These are phyloP conservation scores for Moringa oleifera DNA, from an alignment of 345 rosid genomes.

Conservation along the genomic window DNA sequence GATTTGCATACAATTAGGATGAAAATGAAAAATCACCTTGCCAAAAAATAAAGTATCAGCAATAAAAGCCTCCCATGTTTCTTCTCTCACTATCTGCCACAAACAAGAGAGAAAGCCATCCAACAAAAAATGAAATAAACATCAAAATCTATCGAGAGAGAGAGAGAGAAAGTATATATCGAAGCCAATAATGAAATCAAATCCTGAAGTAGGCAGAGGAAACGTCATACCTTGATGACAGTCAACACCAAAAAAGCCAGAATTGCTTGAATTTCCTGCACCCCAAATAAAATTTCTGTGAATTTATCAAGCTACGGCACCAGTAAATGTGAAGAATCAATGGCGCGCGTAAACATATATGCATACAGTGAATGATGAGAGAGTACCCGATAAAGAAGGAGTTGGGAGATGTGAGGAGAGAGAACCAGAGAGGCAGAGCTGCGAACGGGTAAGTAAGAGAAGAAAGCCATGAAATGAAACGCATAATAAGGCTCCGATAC, in stretches of 20 bases:
- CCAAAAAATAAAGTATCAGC: slow-evolving; percentile 61
- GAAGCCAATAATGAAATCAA: not conserved
- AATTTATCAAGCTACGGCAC: not conserved
- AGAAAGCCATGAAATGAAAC: slow-evolving; percentile 64
- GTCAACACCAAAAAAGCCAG: slow-evolving; percentile 49
- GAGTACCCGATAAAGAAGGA: slow-evolving; percentile 47
- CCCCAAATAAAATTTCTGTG: slow-evolving; percentile 10
- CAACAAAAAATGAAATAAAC: too few species aligned
- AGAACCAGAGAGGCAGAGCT: slow-evolving; percentile 37
- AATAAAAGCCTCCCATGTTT: slow-evolving; percentile 75
- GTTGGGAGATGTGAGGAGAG: slow-evolving; percentile 37
- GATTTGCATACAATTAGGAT: not conserved
- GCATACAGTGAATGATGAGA: not conserved
- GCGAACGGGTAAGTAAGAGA: slow-evolving; percentile 70
- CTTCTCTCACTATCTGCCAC: slow-evolving; percentile 56
- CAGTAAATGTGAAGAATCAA: not conserved
- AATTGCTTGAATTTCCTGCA: slow-evolving; percentile 84
- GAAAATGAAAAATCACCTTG: slow-evolving; percentile 36
- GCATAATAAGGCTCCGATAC: slow-evolving; percentile 70
- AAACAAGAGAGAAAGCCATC: slow-evolving; percentile 7
- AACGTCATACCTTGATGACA: slow-evolving; percentile 47
- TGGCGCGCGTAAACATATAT: not conserved
- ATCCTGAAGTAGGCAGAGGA: not conserved
- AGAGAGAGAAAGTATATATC: not conserved
- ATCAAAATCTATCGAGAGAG: too few species aligned